Conservation (phyloP, 768 basidiomycete species). For the Exidia glandulosa region DNA sequence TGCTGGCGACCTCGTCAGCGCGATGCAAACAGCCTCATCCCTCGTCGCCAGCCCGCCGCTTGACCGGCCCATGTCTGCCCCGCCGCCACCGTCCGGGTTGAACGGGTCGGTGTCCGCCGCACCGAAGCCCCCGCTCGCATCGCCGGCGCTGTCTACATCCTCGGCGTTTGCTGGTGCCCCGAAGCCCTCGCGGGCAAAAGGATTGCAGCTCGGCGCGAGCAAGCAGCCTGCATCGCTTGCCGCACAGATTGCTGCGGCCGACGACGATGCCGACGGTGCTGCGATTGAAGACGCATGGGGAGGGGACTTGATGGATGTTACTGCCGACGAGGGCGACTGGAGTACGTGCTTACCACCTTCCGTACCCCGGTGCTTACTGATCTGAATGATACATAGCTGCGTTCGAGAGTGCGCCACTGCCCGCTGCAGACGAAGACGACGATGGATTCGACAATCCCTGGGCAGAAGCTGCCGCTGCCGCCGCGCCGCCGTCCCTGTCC, state of each 20-base stretch:
- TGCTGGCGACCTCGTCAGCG: background rate
- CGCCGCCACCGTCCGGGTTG: constrained; percentile 16
- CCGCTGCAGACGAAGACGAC: background rate
- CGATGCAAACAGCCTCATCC: background rate
- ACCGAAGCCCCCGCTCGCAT: background rate
- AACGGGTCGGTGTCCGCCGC: background rate
- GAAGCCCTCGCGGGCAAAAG: constrained; percentile 33
- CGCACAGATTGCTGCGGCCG: constrained; percentile 36
- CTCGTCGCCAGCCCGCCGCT: constrained; percentile 12
- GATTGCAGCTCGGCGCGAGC: constrained; percentile 58
- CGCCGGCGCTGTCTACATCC: constrained; percentile 8
- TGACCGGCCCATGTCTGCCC: constrained; percentile 34
- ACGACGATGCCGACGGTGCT: constrained; percentile 40
- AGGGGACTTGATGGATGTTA: constrained; percentile 83
- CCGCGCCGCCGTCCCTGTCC: background rate
- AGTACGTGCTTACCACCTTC: constrained; percentile 39
- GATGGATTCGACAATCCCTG: background rate
- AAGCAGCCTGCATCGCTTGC: constrained; percentile 29
- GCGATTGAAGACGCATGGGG: constrained; percentile 51
- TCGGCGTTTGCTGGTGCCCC: constrained; percentile 6
- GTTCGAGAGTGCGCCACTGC: constrained; percentile 47
- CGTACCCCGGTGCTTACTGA: background rate
- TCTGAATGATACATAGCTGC: constrained; percentile 35
- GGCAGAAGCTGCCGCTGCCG: background rate
- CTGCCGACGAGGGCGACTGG: constrained; percentile 92